These are phyloP conservation scores for Quillaja saponaria DNA, from an alignment of 306 rosid genomes.

Conservation along the genomic window DNA sequence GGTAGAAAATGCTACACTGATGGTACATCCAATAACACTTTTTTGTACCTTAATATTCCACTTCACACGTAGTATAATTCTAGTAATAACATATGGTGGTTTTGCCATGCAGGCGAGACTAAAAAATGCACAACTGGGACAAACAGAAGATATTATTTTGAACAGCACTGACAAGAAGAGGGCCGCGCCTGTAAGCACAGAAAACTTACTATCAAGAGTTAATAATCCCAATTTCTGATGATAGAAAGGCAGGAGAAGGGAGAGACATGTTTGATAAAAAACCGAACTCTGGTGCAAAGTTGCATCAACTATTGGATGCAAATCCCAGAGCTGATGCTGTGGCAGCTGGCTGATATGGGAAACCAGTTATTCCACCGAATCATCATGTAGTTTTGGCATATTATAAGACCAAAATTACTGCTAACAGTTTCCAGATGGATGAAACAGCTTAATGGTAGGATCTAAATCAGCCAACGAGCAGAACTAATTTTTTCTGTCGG, in stretches of 20 bases:
- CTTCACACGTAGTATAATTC: not conserved
- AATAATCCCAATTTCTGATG: constrained; percentile 57
- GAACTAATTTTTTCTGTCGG: constrained; percentile 52
- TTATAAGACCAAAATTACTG: constrained; percentile 84
- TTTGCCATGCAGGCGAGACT: constrained; percentile 65
- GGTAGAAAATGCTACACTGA: constrained; percentile 67
- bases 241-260: constrained; percentile 56
- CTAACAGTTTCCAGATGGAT: constrained; percentile 59
- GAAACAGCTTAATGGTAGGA: constrained; percentile 46
- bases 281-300: constrained; percentile 60
- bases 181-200: constrained; percentile 59
- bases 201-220: constrained; percentile 73
- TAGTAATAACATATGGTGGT: constrained; percentile 15
- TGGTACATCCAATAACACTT: constrained; percentile 45
- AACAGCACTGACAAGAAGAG: constrained; percentile 52
- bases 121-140: constrained; percentile 55
- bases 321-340: constrained; percentile 49
- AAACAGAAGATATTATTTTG: constrained; percentile 49
- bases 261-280: constrained; percentile 61
- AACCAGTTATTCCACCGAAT: constrained; percentile 36
- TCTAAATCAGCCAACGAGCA: constrained; percentile 39
- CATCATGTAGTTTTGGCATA: constrained; percentile 91
- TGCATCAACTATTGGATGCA: constrained; percentile 54
- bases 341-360: constrained; percentile 67
- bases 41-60: not conserved